Evolutionary conservation across 78 protist genomes (phyloP).

Genomic region (Dictyostelium intermedium): DNA sequence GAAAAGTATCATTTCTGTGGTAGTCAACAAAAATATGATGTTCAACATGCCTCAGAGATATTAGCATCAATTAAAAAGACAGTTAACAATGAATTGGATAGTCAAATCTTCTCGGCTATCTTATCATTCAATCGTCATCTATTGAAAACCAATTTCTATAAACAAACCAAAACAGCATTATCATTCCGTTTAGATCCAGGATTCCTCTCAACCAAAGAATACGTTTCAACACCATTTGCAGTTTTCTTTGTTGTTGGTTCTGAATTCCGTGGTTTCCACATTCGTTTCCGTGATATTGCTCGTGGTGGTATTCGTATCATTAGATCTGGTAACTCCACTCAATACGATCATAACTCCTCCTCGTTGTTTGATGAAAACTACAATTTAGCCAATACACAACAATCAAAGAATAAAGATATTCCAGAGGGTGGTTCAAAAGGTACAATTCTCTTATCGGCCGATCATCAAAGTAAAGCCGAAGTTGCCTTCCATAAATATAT

Average conservation of each 20-base stretch:
- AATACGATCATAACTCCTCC: slow-evolving; percentile 68
- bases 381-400: slow-evolving; percentile 94
- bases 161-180: slow-evolving; percentile 82
- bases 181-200: slow-evolving; percentile 92
- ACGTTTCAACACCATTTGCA: slow-evolving; percentile 81
- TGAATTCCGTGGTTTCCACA: slow-evolving; percentile 93
- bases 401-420: slow-evolving; percentile 94
- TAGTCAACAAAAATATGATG: slow-evolving; percentile 1
- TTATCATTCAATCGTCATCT: slow-evolving; percentile 62
- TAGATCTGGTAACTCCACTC: slow-evolving; percentile 54
- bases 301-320: slow-evolving; percentile 94
- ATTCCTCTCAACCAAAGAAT: slow-evolving; percentile 64
- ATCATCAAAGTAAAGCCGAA: slow-evolving; percentile 53
- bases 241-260: slow-evolving; percentile 89
- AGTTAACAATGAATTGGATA: slow-evolving; percentile 63
- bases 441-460: slow-evolving; percentile 56
- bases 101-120: slow-evolving; percentile 53
- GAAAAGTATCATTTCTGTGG: slow-evolving; percentile 27
- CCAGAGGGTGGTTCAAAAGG: slow-evolving; percentile 96
- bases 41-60: slow-evolving; percentile 43
- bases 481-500: slow-evolving; percentile 76
- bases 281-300: slow-evolving; percentile 92
- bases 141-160: slow-evolving; percentile 89
- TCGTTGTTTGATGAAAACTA: slow-evolving; percentile 88
- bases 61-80: slow-evolving; percentile 35